Evolutionary conservation across 192 early-diverging fungal genomes (phyloP).

Genomic region (Polychytrium aggregatum): DNA sequence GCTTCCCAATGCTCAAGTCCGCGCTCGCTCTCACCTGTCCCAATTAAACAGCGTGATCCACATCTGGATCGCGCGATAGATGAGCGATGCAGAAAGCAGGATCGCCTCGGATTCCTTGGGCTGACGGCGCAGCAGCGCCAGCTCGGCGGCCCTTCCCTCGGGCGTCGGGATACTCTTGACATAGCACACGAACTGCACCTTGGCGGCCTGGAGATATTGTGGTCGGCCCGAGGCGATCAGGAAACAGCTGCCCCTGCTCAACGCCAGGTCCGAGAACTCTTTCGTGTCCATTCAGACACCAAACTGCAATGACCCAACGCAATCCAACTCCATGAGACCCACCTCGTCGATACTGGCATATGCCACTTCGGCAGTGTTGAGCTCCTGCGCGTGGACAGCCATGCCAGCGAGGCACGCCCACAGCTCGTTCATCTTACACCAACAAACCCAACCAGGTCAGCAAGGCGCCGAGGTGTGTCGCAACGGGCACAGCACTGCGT

Average conservation of each 20-base stretch:
- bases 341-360: conserved; percentile 49
- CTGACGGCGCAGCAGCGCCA: conserved; percentile 38
- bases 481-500: neutral
- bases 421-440: conserved; percentile 33
- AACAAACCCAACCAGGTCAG: no score
- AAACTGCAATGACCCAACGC: no score
- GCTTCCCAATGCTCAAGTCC: no score
- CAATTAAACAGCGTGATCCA: conserved; percentile 42
- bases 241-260: no score
- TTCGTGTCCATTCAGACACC: no score
- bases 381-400: conserved; percentile 39
- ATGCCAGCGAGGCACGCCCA: conserved; percentile 51
- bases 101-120: conserved; percentile 43
- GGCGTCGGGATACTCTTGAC: conserved; percentile 37
- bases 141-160: conserved; percentile 38
- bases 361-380: conserved; percentile 51
- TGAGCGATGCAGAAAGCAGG: conserved; percentile 30
- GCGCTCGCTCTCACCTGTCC: conserved; percentile 45
- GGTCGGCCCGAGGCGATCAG: neutral
- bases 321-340: no score
- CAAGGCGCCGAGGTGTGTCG: neutral
- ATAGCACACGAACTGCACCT: conserved; percentile 47
- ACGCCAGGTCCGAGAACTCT: no score
- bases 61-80: conserved; percentile 39
- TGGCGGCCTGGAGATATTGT: conserved; percentile 15